Percentiles rank a stretch among this genome's conserved stretches.
phyloP scores from a whole-genome alignment of 2,329 filamentous ascomycete genomes.

The Trichoderma endophyticum region DNA sequence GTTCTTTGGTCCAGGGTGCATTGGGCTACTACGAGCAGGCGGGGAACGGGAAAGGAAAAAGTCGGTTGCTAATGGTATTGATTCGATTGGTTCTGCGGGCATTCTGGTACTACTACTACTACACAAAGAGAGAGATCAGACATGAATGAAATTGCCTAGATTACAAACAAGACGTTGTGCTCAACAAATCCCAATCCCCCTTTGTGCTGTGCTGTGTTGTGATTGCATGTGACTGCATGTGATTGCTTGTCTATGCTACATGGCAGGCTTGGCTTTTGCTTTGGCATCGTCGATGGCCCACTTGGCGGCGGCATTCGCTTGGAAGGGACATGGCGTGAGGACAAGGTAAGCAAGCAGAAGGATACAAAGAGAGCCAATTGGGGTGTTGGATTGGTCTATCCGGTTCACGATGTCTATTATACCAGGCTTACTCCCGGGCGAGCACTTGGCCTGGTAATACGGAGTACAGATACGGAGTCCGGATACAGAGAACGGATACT shows the following conservation, averaged over 20 bases:
- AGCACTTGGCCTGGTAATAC: neutral
- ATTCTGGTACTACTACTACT: conserved; percentile 13
- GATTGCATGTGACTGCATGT: conserved; percentile 13
- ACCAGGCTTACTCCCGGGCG: neutral
- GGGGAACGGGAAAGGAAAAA: conserved; percentile 12
- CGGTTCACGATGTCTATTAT: neutral
- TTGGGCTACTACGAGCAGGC: conserved; percentile 13
- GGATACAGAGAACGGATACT: neutral
- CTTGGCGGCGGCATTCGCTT: neutral
- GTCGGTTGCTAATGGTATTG: conserved; percentile 16
- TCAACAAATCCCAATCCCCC: neutral
- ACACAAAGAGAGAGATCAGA: conserved; percentile 13
- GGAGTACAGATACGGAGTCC: neutral
- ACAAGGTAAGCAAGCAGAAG: neutral
- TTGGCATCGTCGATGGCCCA: neutral
- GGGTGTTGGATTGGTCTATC: neutral
- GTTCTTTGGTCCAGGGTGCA: conserved; percentile 15
- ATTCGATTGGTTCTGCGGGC: neutral
- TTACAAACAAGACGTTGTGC: conserved; percentile 2
- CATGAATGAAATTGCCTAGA: conserved; percentile 18
- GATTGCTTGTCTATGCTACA: conserved; percentile 1
- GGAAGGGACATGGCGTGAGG: neutral
- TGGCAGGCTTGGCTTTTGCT: neutral
- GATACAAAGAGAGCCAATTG: neutral
- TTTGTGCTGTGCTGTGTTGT: neutral